These are phyloP conservation scores for Berberis vulgaris DNA, from an alignment of 164 flowering plant species.

Conservation along the genomic window DNA sequence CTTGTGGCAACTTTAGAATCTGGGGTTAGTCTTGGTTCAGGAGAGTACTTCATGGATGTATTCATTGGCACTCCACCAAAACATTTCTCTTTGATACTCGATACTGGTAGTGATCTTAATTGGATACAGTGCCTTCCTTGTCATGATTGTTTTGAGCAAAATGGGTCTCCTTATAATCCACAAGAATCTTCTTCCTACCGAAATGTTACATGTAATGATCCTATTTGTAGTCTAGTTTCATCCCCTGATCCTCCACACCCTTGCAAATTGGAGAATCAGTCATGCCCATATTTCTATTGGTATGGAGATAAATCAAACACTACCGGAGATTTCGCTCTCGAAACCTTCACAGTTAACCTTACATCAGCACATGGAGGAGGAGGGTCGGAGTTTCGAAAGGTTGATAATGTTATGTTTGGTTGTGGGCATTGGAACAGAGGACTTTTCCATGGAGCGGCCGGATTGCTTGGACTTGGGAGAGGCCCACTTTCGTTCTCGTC, in stretches of 20 bases:
- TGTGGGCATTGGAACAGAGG: constrained; percentile 99
- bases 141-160: constrained; percentile 76
- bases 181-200: constrained; percentile 40
- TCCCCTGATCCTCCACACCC: constrained; percentile 69
- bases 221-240: constrained; percentile 57
- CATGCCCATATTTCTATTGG: constrained; percentile 88
- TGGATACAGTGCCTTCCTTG: constrained; percentile 96
- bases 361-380: constrained; percentile 28
- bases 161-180: constrained; percentile 72
- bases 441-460: constrained; percentile 91
- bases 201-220: constrained; percentile 58
- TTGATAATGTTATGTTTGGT: constrained; percentile 89
- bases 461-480: constrained; percentile 78
- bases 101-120: constrained; percentile 95
- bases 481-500: constrained; percentile 90
- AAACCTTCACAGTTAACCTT: constrained; percentile 81
- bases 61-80: constrained; percentile 87
- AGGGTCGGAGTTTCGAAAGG: constrained; percentile 30
- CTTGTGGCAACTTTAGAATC: constrained; percentile 76
- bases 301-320: constrained; percentile 93
- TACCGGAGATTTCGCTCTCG: constrained; percentile 84
- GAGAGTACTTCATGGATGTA: constrained; percentile 96
- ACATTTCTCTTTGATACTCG: constrained; percentile 77
- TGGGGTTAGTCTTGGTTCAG: constrained; percentile 85
- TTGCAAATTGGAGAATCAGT: constrained; percentile 46